These are phyloP conservation scores for Russula dissimulans DNA, from an alignment of 768 basidiomycete species.

Conservation along the genomic window DNA sequence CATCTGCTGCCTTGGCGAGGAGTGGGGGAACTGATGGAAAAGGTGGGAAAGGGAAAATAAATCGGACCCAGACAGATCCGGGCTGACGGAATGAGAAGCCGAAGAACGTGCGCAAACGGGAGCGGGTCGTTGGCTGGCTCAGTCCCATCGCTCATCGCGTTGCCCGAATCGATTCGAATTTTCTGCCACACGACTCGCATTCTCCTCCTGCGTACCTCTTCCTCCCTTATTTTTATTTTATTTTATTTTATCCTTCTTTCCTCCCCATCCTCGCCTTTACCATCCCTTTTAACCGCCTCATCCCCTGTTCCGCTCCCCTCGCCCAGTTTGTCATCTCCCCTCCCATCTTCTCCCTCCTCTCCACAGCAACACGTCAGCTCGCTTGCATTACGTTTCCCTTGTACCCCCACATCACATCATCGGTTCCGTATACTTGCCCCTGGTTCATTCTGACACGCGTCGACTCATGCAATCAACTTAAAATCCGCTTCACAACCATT, in stretches of 20 bases:
- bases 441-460: background rate
- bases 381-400: slow-evolving; percentile 9
- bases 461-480: slow-evolving; percentile 19
- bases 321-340: background rate
- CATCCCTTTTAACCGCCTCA: background rate
- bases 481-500: slow-evolving; percentile 2
- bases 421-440: slow-evolving; percentile 5
- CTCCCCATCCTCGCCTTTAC: background rate
- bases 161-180: slow-evolving; percentile 21
- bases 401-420: background rate
- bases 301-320: background rate
- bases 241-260: background rate
- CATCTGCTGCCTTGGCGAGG: too few species aligned
- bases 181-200: slow-evolving; percentile 29
- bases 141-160: too few species aligned
- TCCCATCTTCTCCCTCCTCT: background rate
- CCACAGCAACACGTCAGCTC: background rate
- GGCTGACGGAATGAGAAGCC: slow-evolving; percentile 14
- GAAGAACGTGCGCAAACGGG: slow-evolving; percentile 32
- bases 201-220: slow-evolving; percentile 1
- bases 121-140: slow-evolving; percentile 23
- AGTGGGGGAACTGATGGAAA: background rate
- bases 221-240: background rate
- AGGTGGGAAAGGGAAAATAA: background rate
- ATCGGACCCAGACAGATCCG: background rate